These are phyloP conservation scores for Phytophthora pistaciae DNA, from an alignment of 352 stramenopile species.

Conservation along the genomic window DNA sequence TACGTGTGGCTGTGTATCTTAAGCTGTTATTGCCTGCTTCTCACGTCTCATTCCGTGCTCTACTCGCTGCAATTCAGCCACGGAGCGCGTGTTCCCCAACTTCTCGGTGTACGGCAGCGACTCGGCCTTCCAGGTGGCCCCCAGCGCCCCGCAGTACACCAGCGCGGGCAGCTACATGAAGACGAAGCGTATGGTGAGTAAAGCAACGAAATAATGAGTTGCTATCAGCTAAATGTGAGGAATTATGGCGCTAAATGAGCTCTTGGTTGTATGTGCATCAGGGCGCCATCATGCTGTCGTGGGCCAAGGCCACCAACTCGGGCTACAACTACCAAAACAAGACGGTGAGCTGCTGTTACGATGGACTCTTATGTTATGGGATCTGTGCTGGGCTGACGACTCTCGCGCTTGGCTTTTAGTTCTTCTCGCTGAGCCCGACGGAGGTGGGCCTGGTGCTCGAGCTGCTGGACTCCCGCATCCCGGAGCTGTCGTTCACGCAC, in stretches of 20 bases:
- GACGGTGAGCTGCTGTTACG: conserved; percentile 45
- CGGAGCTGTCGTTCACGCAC: conserved; percentile 75
- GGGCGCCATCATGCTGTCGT: conserved; percentile 87
- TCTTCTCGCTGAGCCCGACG: conserved; percentile 82
- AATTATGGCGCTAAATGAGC: conserved; percentile 7
- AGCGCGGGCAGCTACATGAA: conserved; percentile 79
- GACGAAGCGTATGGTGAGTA: conserved; percentile 76
- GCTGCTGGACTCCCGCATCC: conserved; percentile 71
- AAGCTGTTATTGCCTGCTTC: not conserved
- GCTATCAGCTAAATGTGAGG: not conserved
- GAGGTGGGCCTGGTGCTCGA: conserved; percentile 84
- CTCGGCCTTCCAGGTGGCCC: conserved; percentile 79
- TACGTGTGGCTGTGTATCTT: conserved; percentile 18
- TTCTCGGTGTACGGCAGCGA: conserved; percentile 81
- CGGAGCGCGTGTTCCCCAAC: conserved; percentile 77
- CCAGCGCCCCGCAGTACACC: conserved; percentile 72
- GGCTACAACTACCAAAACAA: conserved; percentile 89
- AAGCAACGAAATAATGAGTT: not conserved
- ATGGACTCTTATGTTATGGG: not conserved
- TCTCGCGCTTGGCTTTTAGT: conserved; percentile 46
- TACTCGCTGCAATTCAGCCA: conserved; percentile 34
- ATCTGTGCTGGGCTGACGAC: conserved; percentile 8
- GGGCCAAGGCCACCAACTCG: conserved; percentile 72
- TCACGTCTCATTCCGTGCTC: conserved; percentile 14
- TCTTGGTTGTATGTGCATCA: conserved; percentile 29